A percentile compares a stretch with the other conserved stretches of the same genome.
Conservation (phyloP, 1,139 yeast genomes). For the Diutina rugosa region DNA sequence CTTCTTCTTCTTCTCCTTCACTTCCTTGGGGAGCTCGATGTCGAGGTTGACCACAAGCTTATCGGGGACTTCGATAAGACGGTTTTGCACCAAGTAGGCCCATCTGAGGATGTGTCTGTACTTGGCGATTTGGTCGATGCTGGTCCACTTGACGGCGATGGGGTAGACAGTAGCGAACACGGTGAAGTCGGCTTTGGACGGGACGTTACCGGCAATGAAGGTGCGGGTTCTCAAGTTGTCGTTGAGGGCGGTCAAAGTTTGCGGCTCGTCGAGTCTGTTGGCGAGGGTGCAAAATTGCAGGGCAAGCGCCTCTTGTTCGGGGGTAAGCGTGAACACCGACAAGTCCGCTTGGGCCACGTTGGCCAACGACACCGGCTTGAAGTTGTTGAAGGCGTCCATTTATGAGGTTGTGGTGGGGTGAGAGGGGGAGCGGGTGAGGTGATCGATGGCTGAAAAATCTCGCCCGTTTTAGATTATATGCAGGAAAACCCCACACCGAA, state of each 20-base stretch:
- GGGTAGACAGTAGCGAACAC: slow-evolving; percentile 59
- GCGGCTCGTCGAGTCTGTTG: slow-evolving; percentile 35
- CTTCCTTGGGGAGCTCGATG: slow-evolving; percentile 47
- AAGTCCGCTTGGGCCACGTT: neutral
- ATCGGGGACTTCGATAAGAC: slow-evolving; percentile 41
- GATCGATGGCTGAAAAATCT: neutral
- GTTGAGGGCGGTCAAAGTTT: slow-evolving; percentile 48
- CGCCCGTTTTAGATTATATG: neutral
- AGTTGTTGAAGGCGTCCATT: slow-evolving; percentile 4
- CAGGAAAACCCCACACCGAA: neutral
- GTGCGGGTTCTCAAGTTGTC: slow-evolving; percentile 56
- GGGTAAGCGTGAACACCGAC: slow-evolving; percentile 7
- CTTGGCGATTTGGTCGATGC: slow-evolving; percentile 34
- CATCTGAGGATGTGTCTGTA: slow-evolving; percentile 84
- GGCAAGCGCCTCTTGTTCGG: slow-evolving; percentile 55
- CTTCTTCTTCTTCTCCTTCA: slow-evolving; percentile 34
- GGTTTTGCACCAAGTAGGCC: slow-evolving; percentile 75
- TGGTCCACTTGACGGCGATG: slow-evolving; percentile 37
- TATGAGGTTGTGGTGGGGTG: neutral
- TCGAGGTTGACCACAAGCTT: slow-evolving; percentile 45
- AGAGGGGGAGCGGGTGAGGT: neutral
- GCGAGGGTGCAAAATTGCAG: slow-evolving; percentile 75
- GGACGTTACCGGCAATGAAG: slow-evolving; percentile 52
- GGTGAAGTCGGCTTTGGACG: slow-evolving; percentile 55
- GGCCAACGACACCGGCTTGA: slow-evolving; percentile 7